A percentile compares a stretch with the other conserved stretches of the same genome.
Evolutionary conservation across 83 land plant species (phyloP).

Genomic region (Isoetes engelmannii): DNA sequence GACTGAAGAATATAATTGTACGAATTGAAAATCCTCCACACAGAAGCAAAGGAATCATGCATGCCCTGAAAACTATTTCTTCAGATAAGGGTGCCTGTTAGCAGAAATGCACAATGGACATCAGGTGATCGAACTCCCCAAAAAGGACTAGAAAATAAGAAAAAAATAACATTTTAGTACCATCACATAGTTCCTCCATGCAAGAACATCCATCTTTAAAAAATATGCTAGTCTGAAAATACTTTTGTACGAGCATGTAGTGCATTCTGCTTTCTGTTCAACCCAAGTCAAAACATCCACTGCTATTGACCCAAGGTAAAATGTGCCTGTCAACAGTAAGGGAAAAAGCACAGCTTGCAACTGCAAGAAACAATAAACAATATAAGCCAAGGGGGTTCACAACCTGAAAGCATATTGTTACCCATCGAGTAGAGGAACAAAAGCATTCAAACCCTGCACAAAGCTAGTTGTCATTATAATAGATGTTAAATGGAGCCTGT

Average conservation of each 20-base stretch:
- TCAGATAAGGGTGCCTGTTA: constrained; percentile 89
- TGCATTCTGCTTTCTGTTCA: background rate
- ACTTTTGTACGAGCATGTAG: background rate
- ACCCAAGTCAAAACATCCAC: background rate
- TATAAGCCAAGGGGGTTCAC: too few relatives aligned
- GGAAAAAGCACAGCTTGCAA: constrained; percentile 6
- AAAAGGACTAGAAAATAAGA: background rate
- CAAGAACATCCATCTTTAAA: background rate
- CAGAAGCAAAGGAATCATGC: constrained; percentile 86
- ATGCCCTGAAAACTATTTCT: constrained; percentile 94
- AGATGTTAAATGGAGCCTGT: too few relatives aligned
- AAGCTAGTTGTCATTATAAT: too few relatives aligned
- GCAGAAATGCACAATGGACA: constrained; percentile 5
- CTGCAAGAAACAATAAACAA: background rate
- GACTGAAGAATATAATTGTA: constrained; percentile 51
- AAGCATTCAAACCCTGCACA: too few relatives aligned
- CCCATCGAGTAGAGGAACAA: too few relatives aligned
- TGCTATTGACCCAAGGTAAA: background rate
- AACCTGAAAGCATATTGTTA: too few relatives aligned
- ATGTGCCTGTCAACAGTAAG: background rate
- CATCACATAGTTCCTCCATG: constrained; percentile 10
- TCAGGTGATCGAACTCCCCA: background rate
- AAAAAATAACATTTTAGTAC: background rate
- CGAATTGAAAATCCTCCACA: constrained; percentile 69
- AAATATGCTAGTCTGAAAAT: background rate